Base-by-base conservation (phyloP, 805 yeast species). In the Komagataella populi region DNA sequence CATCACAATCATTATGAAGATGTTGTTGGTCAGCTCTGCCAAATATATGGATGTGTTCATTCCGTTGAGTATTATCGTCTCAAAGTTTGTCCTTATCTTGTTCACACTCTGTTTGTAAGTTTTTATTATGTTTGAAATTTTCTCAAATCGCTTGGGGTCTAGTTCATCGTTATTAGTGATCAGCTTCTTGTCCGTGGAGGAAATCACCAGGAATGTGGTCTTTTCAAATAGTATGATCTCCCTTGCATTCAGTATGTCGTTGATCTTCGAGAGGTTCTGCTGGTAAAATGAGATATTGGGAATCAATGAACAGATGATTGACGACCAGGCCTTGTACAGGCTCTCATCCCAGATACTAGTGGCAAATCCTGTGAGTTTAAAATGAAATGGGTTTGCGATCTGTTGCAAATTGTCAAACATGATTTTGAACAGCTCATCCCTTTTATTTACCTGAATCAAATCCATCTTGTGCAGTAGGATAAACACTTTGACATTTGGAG, bases 261-360 rank as follows among this genome's bases (percentile, higher is more conserved):
- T 86, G 61, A 93, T 78, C 57, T 80, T 82, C 48, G 81, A 68
- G 54, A 93, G 71, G 61, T 87, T 84, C 53, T 77, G 77, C 64
- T 91, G 91, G 60, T 88, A 85, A 14, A 81, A 68, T 44, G 79
- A 74, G 78, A 91, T 90, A 60, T 93, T 91, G 12, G 99, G 97
- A 52, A 93, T 91, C 57, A 93, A 73, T 1, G 96, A 85, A 62
- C 98, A 90, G 43, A 93, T 97, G 54, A 93, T 91, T 49, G 83
- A 86, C 2, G 96, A 87, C 99, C 99, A 93, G 1, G 99, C 99
- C 64, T 86, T 90, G 65, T 91, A 93, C 53, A 91, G 71, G 60
- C 91, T 81, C 65, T 91, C 98, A 68, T 91, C 97, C 98, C 98
- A 91, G 52, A 91, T 91, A 1, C 96, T 87, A 0, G 98, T 93